Evolutionary conservation across 140 eudicot genomes (phyloP), one percentile per base, ranked within the genome.

Genomic region (Ambrosia hybrid): DNA sequence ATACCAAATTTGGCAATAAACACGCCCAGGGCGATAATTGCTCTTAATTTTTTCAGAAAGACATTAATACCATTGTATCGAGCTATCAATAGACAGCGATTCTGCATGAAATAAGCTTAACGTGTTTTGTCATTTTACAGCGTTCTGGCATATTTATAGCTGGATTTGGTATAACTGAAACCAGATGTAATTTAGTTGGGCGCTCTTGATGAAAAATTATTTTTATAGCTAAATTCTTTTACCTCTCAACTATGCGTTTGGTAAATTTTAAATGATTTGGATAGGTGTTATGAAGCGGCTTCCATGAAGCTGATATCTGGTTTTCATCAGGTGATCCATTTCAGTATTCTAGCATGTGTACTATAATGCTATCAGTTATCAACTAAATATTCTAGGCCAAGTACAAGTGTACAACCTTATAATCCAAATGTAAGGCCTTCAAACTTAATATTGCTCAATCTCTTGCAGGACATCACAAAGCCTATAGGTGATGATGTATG

Each of bases 241-340:
- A 11, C 65, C 12, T n/a, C 5, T 76, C 38, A 38, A 71, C 15
- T 15, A 17, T 65, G 53, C 58, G 16, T 51, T 17, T 45, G 13
- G 30, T 16, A 49, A 73, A 73, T 61, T 41, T 41, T 6, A 63
- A 13, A 3, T 76, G 48, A 16, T 45, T n/a, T 48, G 39, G 53
- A 53, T 68, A 93, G 98, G 98, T 93, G 98, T 71, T 90, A 76
- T 52, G 98, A 93, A 63, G 79, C 80, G 65, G 57, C 80, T 72
- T 78, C 90, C 49, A 73, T 93, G 65, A 88, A 86, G 76, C 74
- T 90, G 81, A 87, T 93, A 61, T 89, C 98, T 58, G 98, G 98
- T 77, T 90, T 84, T 77, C 89, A 93, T 83, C 86, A 93, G 98
- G 98, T 93, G 74, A 70, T 41, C 14, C 45, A 17, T 60, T 60